Evolutionary conservation across 768 basidiomycete species (phyloP).

Genomic region (Mycena kentingensis): DNA sequence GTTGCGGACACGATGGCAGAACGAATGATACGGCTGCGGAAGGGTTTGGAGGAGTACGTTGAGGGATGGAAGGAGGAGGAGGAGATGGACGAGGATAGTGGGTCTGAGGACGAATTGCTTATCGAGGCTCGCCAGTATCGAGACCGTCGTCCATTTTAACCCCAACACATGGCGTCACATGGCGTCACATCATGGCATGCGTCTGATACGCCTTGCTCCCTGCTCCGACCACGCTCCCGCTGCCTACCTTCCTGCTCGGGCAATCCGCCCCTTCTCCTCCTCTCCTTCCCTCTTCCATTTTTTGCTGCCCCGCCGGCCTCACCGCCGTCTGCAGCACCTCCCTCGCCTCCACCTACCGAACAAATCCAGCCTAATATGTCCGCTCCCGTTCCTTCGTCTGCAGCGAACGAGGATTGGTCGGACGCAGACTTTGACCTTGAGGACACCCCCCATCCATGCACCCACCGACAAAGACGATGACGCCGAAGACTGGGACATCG

Average conservation of each 20-base stretch:
- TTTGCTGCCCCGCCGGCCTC: slow-evolving; percentile 26
- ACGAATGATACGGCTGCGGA: slow-evolving; percentile 63
- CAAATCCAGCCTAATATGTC: slow-evolving; percentile 46
- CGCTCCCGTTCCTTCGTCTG: slow-evolving; percentile 57
- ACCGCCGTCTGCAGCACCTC: slow-evolving; percentile 14
- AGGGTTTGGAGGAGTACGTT: slow-evolving; percentile 59
- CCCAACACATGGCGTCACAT: neutral
- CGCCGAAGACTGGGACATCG: slow-evolving; percentile 79
- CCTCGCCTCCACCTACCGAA: slow-evolving; percentile 25
- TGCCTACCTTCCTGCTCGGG: slow-evolving; percentile 9
- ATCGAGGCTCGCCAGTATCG: slow-evolving; percentile 58
- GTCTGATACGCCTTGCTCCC: too few species aligned
- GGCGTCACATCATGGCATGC: slow-evolving; percentile 6
- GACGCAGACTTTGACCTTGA: slow-evolving; percentile 87
- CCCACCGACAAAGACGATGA: slow-evolving; percentile 64
- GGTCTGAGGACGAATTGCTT: slow-evolving; percentile 54
- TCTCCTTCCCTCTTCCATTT: slow-evolving; percentile 20
- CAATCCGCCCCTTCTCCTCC: neutral
- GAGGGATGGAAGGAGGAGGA: slow-evolving; percentile 44
- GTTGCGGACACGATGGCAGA: slow-evolving; percentile 79
- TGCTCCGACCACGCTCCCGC: neutral
- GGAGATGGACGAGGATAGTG: slow-evolving; percentile 29
- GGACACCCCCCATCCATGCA: slow-evolving; percentile 69
- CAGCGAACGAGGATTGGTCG: slow-evolving; percentile 77
- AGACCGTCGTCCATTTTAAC: slow-evolving; percentile 64